Evolutionary conservation across 2,329 filamentous ascomycete species (phyloP).

Genomic region (Metarhizium anisopliae): DNA sequence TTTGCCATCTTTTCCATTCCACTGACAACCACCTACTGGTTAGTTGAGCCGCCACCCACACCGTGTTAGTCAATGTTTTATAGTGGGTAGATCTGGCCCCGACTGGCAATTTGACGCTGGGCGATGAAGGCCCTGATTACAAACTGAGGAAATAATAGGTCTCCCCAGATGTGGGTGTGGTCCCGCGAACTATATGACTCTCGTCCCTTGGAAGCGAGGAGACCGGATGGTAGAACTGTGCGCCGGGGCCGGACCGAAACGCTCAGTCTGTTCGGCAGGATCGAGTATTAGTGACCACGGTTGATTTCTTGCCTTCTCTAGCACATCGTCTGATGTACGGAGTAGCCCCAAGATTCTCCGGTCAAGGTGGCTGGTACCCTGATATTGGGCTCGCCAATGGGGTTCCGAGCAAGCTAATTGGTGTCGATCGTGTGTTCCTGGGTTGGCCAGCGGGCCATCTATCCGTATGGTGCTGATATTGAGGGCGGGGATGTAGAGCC

Average conservation of each 20-base stretch:
- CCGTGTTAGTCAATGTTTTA: not conserved
- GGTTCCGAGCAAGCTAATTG: not conserved
- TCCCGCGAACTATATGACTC: not conserved
- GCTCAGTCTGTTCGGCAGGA: not conserved
- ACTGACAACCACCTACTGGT: not conserved
- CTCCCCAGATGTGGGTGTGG: not conserved
- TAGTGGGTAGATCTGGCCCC: not conserved
- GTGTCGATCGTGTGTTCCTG: not conserved
- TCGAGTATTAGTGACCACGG: not conserved
- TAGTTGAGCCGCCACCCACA: not conserved
- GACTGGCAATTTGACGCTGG: not conserved
- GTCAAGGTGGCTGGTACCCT: not conserved
- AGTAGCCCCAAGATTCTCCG: not conserved
- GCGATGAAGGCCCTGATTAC: not conserved
- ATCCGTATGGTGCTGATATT: not conserved
- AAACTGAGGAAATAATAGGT: not conserved
- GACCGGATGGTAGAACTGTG: not conserved
- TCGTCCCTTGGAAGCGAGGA: not conserved
- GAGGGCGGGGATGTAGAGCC: not conserved
- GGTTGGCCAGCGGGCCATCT: not conserved
- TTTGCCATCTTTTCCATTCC: conserved; percentile 12
- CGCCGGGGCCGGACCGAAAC: not conserved
- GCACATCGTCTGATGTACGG: not conserved
- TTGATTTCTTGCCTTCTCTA: not conserved
- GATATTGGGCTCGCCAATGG: not conserved